These are phyloP conservation scores for Jatropha podagrica DNA, from an alignment of 441 rosid species.

Conservation along the genomic window DNA sequence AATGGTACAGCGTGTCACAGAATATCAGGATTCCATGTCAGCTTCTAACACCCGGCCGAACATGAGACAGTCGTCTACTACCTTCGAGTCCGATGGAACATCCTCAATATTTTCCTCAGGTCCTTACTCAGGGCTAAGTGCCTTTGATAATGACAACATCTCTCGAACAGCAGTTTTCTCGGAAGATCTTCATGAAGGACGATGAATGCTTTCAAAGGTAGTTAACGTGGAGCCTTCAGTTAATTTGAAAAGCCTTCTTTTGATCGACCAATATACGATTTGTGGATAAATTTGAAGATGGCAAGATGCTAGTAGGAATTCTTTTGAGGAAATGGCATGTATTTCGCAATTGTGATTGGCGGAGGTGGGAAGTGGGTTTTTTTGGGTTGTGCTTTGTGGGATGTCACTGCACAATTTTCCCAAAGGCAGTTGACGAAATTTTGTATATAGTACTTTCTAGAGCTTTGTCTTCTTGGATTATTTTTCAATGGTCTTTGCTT, in stretches of 20 bases:
- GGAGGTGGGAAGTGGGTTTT: conserved; percentile 25
- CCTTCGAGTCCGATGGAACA: conserved; percentile 86
- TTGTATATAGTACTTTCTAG: conserved; percentile 43
- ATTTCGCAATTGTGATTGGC: conserved; percentile 28
- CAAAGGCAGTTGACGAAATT: conserved; percentile 26
- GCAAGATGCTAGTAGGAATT: conserved; percentile 23
- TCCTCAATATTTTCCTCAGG: conserved; percentile 98
- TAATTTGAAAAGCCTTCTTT: conserved; percentile 13
- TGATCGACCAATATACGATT: conserved; percentile 17
- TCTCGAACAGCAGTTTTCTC: conserved; percentile 80
- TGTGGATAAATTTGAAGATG: conserved; percentile 15
- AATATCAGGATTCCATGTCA: conserved; percentile 61
- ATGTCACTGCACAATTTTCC: conserved; percentile 30
- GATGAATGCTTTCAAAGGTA: conserved; percentile 40
- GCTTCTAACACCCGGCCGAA: conserved; percentile 56
- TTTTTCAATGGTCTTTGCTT: neutral
- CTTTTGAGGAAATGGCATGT: conserved; percentile 18
- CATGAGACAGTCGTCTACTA: conserved; percentile 76
- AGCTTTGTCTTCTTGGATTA: conserved; percentile 28
- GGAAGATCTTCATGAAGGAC: conserved; percentile 95
- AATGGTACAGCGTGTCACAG: conserved; percentile 85
- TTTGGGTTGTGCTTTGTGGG: conserved; percentile 24
- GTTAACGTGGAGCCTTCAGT: conserved; percentile 17
- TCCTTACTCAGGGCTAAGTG: conserved; percentile 84
- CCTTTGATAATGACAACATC: conserved; percentile 67